phyloP scores from a whole-genome alignment of 1,139 yeast genomes.

The Martiniozyma asiatica region DNA sequence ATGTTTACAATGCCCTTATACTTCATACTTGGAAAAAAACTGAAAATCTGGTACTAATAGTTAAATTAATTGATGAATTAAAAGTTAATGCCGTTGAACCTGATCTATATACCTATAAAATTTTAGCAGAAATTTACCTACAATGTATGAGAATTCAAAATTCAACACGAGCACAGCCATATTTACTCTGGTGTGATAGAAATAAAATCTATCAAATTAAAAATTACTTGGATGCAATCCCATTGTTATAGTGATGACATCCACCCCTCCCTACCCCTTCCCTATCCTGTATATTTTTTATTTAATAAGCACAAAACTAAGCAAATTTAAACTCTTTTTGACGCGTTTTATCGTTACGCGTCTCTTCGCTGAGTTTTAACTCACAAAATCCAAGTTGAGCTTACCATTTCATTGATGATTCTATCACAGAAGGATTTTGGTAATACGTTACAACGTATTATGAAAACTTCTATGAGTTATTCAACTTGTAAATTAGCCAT shows the following conservation, averaged over 20 bases:
- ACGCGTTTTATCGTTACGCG: too few relatives aligned
- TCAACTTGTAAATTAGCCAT: constrained; percentile 82
- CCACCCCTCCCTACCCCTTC: too few relatives aligned
- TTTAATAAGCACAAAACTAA: too few relatives aligned
- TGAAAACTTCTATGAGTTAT: constrained; percentile 60
- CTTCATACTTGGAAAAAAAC: constrained; percentile 19
- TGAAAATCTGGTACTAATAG: constrained; percentile 16
- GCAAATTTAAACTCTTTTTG: too few relatives aligned
- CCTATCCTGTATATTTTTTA: too few relatives aligned
- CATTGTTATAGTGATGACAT: too few relatives aligned
- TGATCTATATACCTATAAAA: constrained; percentile 19
- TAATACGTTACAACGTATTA: constrained; percentile 46
- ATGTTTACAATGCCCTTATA: constrained; percentile 20
- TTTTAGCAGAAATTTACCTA: constrained; percentile 18
- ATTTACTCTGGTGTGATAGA: constrained; percentile 20
- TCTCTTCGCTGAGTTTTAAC: too few relatives aligned
- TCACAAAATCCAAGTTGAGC: too few relatives aligned
- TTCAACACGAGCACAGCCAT: constrained; percentile 14
- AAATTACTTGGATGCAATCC: constrained; percentile 10
- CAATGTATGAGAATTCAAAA: constrained; percentile 18
- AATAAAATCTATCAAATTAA: constrained; percentile 15
- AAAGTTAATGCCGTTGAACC: constrained; percentile 21
- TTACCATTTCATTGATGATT: constrained; percentile 33
- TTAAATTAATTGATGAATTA: constrained; percentile 19
- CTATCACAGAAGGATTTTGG: constrained; percentile 50